phyloP scores from a whole-genome alignment of 768 basidiomycete species.

The Leccinum barrowsii region DNA sequence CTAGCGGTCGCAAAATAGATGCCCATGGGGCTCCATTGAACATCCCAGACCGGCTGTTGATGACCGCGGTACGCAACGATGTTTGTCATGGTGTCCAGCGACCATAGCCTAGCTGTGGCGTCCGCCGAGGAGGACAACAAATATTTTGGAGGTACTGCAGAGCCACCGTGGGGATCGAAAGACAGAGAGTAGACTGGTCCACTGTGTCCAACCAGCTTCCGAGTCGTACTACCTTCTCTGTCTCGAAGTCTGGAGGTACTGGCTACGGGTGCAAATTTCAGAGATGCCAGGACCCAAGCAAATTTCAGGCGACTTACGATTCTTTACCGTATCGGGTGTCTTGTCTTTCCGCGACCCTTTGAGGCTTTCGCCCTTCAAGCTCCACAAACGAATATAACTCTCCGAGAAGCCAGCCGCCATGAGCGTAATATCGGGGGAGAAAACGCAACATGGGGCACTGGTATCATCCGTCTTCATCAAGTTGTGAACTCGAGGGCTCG shows the following conservation, averaged over 20 bases:
- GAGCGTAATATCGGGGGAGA: constrained; percentile 86
- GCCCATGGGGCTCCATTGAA: constrained; percentile 97
- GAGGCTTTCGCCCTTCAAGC: constrained; percentile 86
- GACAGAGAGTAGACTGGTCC: constrained; percentile 93
- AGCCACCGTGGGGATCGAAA: constrained; percentile 89
- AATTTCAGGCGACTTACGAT: constrained; percentile 47
- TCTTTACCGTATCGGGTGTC: constrained; percentile 57
- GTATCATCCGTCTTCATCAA: constrained; percentile 11
- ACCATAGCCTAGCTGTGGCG: constrained; percentile 89
- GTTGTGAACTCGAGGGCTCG: neutral
- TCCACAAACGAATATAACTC: constrained; percentile 94
- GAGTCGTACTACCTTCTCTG: constrained; percentile 74
- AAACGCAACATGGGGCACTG: constrained; percentile 82
- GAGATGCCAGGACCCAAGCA: neutral
- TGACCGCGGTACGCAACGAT: constrained; percentile 94
- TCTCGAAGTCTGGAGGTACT: constrained; percentile 61
- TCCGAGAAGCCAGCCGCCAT: constrained; percentile 96
- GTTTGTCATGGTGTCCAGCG: constrained; percentile 90
- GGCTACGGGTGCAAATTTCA: constrained; percentile 36
- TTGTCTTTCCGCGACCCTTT: constrained; percentile 77
- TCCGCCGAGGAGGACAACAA: constrained; percentile 93
- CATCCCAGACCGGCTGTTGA: constrained; percentile 97
- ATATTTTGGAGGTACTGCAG: constrained; percentile 80
- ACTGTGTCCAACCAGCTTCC: constrained; percentile 96
- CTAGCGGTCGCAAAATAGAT: constrained; percentile 98